Evolutionary conservation across 2,329 filamentous ascomycete species (phyloP).

Genomic region (Aspergillus sp.): DNA sequence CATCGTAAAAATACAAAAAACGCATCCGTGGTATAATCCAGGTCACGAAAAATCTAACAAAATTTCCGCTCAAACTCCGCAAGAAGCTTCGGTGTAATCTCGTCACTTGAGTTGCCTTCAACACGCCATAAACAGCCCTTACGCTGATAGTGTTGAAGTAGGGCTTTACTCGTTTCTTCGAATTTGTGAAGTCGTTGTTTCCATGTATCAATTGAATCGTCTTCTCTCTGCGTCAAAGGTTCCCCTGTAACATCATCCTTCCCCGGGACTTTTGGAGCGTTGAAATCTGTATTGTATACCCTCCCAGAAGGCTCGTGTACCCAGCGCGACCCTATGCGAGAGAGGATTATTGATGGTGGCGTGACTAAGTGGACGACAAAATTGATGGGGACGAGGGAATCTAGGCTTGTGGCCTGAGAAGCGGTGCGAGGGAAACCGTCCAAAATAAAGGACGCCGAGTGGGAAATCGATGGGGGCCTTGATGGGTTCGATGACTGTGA

Average conservation of each 20-base stretch:
- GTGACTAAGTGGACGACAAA: constrained; percentile 85
- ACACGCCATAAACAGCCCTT: constrained; percentile 85
- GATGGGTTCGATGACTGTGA: constrained; percentile 32
- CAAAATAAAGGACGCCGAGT: constrained; percentile 85
- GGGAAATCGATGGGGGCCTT: constrained; percentile 57
- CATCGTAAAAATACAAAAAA: constrained; percentile 21
- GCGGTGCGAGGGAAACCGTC: constrained; percentile 94
- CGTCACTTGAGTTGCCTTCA: constrained; percentile 84
- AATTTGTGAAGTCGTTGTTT: constrained; percentile 77
- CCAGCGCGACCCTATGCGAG: constrained; percentile 89
- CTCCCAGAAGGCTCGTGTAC: constrained; percentile 87
- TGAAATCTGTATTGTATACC: constrained; percentile 94
- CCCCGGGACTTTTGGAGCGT: constrained; percentile 76
- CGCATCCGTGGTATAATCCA: constrained; percentile 12
- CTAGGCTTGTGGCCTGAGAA: constrained; percentile 73
- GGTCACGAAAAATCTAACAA: constrained; percentile 29
- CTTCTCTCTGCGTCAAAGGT: constrained; percentile 73
- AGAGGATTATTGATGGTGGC: constrained; percentile 80
- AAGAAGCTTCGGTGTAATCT: constrained; percentile 89
- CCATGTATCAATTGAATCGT: constrained; percentile 88
- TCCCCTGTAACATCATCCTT: constrained; percentile 92
- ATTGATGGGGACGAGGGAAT: constrained; percentile 87
- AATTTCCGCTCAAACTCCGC: constrained; percentile 80
- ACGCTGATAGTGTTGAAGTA: constrained; percentile 85
- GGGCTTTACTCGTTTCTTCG: constrained; percentile 77